Evolutionary conservation across 2,329 filamentous ascomycete species (phyloP).

Genomic region (Paraphaeosphaeria sporulosa): DNA sequence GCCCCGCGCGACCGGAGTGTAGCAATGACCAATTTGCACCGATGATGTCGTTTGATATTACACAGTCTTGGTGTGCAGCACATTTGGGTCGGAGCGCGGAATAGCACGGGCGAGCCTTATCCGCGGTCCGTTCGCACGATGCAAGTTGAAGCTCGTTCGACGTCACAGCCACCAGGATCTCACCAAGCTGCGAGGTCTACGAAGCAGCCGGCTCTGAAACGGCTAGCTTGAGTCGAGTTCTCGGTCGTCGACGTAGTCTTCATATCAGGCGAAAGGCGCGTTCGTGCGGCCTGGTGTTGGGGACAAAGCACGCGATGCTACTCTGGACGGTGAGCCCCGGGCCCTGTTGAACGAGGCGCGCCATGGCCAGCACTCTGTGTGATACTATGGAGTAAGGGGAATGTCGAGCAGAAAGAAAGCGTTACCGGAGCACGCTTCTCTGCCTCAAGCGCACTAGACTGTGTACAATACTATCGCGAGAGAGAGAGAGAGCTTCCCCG

Average conservation of each 20-base stretch:
- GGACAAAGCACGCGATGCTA: too few species aligned
- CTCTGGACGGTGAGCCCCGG: background rate
- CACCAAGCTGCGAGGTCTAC: background rate
- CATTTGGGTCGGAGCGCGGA: background rate
- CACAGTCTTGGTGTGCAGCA: too few species aligned
- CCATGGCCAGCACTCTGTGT: slow-evolving; percentile 1
- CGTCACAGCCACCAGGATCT: background rate
- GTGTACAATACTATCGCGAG: slow-evolving; percentile 22
- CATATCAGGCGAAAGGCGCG: too few species aligned
- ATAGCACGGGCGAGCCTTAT: background rate
- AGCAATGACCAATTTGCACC: background rate
- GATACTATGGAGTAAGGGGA: background rate
- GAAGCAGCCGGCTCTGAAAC: too few species aligned
- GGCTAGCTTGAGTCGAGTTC: too few species aligned
- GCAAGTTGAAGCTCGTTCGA: background rate
- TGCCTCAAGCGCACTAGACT: slow-evolving; percentile 16
- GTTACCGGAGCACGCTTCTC: background rate
- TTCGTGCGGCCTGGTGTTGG: too few species aligned
- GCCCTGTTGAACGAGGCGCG: background rate
- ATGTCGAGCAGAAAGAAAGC: too few species aligned
- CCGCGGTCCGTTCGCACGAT: slow-evolving; percentile 1
- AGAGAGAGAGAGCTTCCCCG: slow-evolving; percentile 33
- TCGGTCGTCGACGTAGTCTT: too few species aligned
- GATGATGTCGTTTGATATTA: slow-evolving; percentile 6
- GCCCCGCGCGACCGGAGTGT: slow-evolving; percentile 5